phyloP scores from a whole-genome alignment of 116 monocot species.

The Posidonia oceanica region DNA sequence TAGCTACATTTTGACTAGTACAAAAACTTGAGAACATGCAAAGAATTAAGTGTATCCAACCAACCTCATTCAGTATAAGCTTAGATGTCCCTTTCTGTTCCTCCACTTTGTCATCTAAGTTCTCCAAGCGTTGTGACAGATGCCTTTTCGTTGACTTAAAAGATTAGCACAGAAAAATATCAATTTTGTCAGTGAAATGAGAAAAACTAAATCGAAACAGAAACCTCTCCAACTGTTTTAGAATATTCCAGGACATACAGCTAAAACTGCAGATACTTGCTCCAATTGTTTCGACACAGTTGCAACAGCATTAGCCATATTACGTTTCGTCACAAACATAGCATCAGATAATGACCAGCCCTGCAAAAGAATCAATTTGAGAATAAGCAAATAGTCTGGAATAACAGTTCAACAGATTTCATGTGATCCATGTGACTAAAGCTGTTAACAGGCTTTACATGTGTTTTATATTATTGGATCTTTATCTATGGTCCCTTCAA shows the following conservation, averaged over 20 bases:
- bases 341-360: constrained; percentile 86
- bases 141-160: constrained; percentile 66
- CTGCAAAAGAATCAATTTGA: constrained; percentile 21
- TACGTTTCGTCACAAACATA: constrained; percentile 88
- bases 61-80: constrained; percentile 64
- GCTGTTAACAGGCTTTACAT: too few relatives aligned
- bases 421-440: too few relatives aligned
- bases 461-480: too few relatives aligned
- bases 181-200: constrained; percentile 9
- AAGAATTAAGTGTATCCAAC: background rate
- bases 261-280: constrained; percentile 68
- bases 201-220: background rate
- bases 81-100: constrained; percentile 72
- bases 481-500: too few relatives aligned
- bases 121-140: constrained; percentile 67
- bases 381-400: background rate
- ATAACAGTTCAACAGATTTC: too few relatives aligned
- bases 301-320: constrained; percentile 82
- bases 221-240: background rate
- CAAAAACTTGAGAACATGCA: too few relatives aligned
- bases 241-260: constrained; percentile 33
- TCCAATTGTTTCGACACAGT: constrained; percentile 76
- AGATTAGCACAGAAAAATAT: background rate
- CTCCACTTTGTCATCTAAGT: constrained; percentile 73
- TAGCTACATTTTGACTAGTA: too few relatives aligned